These are phyloP conservation scores for Kwoniella newhampshirensis DNA, from an alignment of 768 basidiomycete species.

Conservation along the genomic window DNA sequence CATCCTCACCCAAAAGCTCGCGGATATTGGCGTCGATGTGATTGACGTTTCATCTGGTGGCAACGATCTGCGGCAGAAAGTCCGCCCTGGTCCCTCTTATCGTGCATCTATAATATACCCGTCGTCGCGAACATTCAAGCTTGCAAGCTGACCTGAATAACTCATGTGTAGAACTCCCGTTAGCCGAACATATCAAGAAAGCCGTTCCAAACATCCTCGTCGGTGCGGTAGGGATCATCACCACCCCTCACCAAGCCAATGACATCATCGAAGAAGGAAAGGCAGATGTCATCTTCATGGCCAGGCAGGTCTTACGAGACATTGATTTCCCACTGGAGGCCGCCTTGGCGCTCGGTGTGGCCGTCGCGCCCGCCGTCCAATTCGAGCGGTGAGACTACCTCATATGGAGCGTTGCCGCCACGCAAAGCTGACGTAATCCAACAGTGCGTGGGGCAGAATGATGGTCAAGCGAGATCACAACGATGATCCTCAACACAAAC, in stretches of 20 bases:
- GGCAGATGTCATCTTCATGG: slow-evolving; percentile 69
- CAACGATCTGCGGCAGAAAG: slow-evolving; percentile 64
- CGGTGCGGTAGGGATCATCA: slow-evolving; percentile 73
- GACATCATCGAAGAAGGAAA: slow-evolving; percentile 65
- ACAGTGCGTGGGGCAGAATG: slow-evolving; percentile 45
- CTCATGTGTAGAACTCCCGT: slow-evolving; percentile 60
- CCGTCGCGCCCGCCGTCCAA: slow-evolving; percentile 70
- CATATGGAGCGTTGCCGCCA: not conserved
- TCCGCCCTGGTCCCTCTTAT: slow-evolving; percentile 54
- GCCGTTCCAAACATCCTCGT: slow-evolving; percentile 52
- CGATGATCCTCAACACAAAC: slow-evolving; percentile 14
- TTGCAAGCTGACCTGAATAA: not conserved
- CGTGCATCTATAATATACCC: slow-evolving; percentile 21
- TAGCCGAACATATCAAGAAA: slow-evolving; percentile 60
- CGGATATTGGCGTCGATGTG: slow-evolving; percentile 69
- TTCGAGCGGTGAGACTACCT: slow-evolving; percentile 56
- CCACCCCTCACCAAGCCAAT: slow-evolving; percentile 64
- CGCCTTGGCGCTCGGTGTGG: slow-evolving; percentile 64
- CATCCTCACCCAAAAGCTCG: slow-evolving; percentile 61
- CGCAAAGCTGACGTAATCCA: not conserved
- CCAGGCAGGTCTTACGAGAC: slow-evolving; percentile 66
- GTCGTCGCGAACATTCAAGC: not conserved
- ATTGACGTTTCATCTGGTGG: slow-evolving; percentile 71
- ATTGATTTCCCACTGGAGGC: slow-evolving; percentile 67
- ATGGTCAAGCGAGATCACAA: slow-evolving; percentile 34